Base-by-base conservation (phyloP, 2,329 filamentous ascomycete species). In the Fusarium vanettenii region DNA sequence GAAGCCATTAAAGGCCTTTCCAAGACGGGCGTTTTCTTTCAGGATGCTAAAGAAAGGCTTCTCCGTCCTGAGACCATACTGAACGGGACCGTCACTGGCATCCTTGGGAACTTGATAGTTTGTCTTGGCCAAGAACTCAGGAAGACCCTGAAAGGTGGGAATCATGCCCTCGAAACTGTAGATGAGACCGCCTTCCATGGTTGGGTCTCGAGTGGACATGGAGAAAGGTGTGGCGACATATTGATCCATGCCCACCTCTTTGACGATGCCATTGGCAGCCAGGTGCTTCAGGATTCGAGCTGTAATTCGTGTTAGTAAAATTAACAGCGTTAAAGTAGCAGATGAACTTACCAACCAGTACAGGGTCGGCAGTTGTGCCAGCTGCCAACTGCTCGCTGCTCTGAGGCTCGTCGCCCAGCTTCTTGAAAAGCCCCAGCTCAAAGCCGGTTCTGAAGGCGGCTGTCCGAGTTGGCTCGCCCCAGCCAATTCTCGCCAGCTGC, bases 11-110 rank as follows among this genome's bases (percentile, higher is more conserved):
- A 84, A 84, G 18, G 78, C 78, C 39, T 77, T 78, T 10, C 80
- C 79, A 14, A 75, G 79, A 0, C 73, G 69, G 1, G 80, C 73
- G n/a, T 78, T 81, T 20, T 77, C 74, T 50, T 79, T 77, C 13
- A 82, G 70, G 4, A 81, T 79, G 4, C 70, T 80, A 37, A 84
- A 84, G 76, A 83, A 81, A 29, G 70, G 63, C 27, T 80, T 80
- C 16, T 78, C 70, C n/a, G 76, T 73, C 35, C 70, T 64, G 8
- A 75, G 13, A 2, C 70, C 68, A 41, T 73, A 66, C 43, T 75
- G 70, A 5, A 72, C 70, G 13, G 70, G 74, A 1, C 70, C 71
- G 35, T 79, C 79, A n/a, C 60, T 60, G 11, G 67, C 72, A 5
- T 80, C 69, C 31, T 76, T 74, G 16, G 82, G 81, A 22, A 82